Evolutionary conservation across 2,329 filamentous ascomycete species (phyloP).

Genomic region (Aspergillus sp.): DNA sequence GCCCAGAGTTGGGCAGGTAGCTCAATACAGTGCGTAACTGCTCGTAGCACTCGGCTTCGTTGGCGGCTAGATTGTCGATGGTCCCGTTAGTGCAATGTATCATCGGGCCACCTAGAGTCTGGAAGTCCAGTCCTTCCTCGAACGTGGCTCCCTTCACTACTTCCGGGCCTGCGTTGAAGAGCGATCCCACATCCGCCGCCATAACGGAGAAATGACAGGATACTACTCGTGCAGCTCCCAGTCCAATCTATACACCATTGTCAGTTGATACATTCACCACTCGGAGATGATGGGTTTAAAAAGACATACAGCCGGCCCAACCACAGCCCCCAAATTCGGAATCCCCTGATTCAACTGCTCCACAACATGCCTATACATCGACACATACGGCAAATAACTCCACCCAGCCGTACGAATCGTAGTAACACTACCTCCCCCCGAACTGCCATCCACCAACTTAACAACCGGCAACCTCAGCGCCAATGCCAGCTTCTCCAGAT

Average conservation of each 20-base stretch:
- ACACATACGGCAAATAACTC: constrained; percentile 62
- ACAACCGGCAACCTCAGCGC: constrained; percentile 61
- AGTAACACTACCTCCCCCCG: constrained; percentile 64
- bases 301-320: constrained; percentile 57
- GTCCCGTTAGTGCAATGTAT: constrained; percentile 68
- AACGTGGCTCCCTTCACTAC: constrained; percentile 66
- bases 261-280: not conserved
- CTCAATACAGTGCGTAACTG: constrained; percentile 60
- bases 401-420: constrained; percentile 59
- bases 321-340: constrained; percentile 63
- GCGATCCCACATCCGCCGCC: constrained; percentile 62
- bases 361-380: constrained; percentile 56
- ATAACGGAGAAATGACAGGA: constrained; percentile 67
- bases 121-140: constrained; percentile 62
- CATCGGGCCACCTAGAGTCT: constrained; percentile 61
- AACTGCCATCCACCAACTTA: constrained; percentile 66
- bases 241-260: constrained; percentile 50
- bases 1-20: constrained; percentile 61
- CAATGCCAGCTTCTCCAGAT: constrained; percentile 64
- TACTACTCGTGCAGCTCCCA: constrained; percentile 64
- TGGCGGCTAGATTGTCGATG: constrained; percentile 64
- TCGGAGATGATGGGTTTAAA: not conserved
- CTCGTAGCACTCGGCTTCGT: constrained; percentile 63
- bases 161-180: constrained; percentile 67
- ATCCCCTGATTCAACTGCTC: constrained; percentile 64